phyloP scores from a whole-genome alignment of 139 green algal genomes.

The Raphidocelis subcapitata region DNA sequence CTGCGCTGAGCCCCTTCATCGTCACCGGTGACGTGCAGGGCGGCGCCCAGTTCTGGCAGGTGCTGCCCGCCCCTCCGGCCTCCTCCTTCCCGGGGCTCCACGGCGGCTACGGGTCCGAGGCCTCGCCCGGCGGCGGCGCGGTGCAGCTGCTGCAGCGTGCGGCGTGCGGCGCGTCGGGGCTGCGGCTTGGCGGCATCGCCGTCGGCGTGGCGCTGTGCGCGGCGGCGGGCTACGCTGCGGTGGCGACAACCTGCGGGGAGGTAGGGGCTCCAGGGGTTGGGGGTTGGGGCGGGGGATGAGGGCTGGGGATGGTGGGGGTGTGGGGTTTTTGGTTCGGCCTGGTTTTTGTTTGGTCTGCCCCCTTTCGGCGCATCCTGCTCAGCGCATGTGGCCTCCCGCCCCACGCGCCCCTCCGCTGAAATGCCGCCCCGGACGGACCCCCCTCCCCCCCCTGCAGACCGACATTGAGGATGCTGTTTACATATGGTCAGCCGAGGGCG shows the following conservation, averaged over 20 bases:
- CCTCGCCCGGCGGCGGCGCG: background rate
- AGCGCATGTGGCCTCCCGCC: too few species aligned
- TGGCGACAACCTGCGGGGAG: conserved; percentile 38
- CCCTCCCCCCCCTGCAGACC: too few species aligned
- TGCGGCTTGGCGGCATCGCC: conserved; percentile 16
- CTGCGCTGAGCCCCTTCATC: conserved; percentile 23
- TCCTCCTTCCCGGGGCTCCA: too few species aligned
- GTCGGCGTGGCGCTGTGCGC: conserved; percentile 26
- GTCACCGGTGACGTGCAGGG: conserved; percentile 34
- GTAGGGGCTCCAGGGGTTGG: conserved; percentile 8
- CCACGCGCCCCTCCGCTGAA: too few species aligned
- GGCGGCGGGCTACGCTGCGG: conserved; percentile 34
- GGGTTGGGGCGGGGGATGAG: too few species aligned
- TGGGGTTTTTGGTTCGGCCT: too few species aligned
- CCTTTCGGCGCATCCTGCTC: too few species aligned
- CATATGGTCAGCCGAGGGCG: conserved; percentile 37
- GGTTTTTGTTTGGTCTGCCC: too few species aligned
- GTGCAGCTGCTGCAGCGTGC: conserved; percentile 18
- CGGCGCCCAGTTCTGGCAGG: conserved; percentile 34
- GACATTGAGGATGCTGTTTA: conserved; percentile 38
- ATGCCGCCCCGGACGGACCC: too few species aligned
- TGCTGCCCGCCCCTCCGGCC: background rate
- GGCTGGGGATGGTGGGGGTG: too few species aligned
- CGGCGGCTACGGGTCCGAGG: too few species aligned
- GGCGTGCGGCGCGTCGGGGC: conserved; percentile 1